phyloP scores from a whole-genome alignment of 768 basidiomycete genomes.

The Amanita inopinata region DNA sequence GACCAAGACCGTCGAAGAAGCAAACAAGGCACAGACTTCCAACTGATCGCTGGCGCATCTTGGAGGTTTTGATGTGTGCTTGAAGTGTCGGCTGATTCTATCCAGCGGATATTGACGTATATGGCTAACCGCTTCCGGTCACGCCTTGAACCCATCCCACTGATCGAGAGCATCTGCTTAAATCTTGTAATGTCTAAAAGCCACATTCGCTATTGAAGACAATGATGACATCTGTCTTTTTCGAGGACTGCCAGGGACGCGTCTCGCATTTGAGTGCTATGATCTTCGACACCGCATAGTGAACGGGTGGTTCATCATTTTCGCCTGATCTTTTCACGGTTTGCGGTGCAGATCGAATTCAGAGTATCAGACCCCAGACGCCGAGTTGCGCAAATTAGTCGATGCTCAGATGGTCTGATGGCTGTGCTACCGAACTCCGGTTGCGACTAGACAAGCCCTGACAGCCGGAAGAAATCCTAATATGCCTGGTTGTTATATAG shows the following conservation, averaged over 20 bases:
- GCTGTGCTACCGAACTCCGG: slow-evolving; percentile 4
- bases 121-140: background rate
- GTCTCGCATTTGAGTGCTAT: background rate
- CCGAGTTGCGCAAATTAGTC: slow-evolving; percentile 4
- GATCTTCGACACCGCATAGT: background rate
- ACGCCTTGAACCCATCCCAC: background rate
- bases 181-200: background rate
- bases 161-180: background rate
- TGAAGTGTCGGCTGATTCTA: background rate
- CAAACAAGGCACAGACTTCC: slow-evolving; percentile 1
- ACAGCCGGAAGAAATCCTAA: background rate
- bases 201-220: background rate
- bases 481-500: slow-evolving; percentile 3
- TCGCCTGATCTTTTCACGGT: slow-evolving; percentile 1
- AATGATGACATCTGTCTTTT: background rate
- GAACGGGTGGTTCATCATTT: slow-evolving; percentile 1
- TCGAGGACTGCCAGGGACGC: background rate
- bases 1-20: slow-evolving; percentile 58
- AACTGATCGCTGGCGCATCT: background rate
- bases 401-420: background rate
- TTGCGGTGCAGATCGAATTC: background rate
- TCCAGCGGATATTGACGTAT: background rate
- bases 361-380: slow-evolving; percentile 3
- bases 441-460: background rate
- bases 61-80: background rate